Percentiles rank a stretch among this genome's conserved stretches.
These are phyloP conservation scores for Verticillium tricorpus DNA, from an alignment of 2,329 filamentous ascomycete genomes.

Conservation along the genomic window DNA sequence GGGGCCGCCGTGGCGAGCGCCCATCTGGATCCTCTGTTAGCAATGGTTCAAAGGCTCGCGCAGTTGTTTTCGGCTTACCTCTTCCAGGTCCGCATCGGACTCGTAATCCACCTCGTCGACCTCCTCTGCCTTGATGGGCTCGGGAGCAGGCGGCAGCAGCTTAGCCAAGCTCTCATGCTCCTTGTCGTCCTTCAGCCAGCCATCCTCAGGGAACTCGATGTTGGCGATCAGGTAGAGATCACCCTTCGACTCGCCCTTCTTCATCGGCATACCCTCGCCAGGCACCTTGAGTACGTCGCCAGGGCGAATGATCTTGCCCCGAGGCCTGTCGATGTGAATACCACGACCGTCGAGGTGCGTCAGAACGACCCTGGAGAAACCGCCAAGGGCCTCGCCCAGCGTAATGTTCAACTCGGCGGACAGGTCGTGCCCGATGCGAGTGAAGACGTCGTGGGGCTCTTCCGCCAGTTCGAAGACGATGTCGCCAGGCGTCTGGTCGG, in stretches of 20 bases:
- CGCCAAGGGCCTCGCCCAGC: slow-evolving; percentile 77
- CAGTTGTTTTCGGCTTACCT: slow-evolving; percentile 42
- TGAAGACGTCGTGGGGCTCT: slow-evolving; percentile 75
- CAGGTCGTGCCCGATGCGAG: slow-evolving; percentile 78
- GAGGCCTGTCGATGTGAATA: slow-evolving; percentile 73
- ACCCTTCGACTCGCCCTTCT: slow-evolving; percentile 77
- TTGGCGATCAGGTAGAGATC: slow-evolving; percentile 85
- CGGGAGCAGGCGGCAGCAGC: slow-evolving; percentile 63
- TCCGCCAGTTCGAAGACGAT: slow-evolving; percentile 88
- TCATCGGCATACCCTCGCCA: slow-evolving; percentile 92
- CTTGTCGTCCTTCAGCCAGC: slow-evolving; percentile 72
- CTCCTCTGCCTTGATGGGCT: slow-evolving; percentile 64
- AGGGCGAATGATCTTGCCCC: slow-evolving; percentile 78
- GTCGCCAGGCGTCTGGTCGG: slow-evolving; percentile 84
- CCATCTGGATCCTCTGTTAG: slow-evolving; percentile 50
- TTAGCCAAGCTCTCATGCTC: slow-evolving; percentile 67
- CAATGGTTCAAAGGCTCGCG: not conserved
- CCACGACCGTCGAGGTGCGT: slow-evolving; percentile 92
- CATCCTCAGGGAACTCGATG: slow-evolving; percentile 82
- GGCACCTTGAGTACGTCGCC: slow-evolving; percentile 79
- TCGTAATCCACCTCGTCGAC: slow-evolving; percentile 88
- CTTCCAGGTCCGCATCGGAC: slow-evolving; percentile 75
- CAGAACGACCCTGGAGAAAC: slow-evolving; percentile 85
- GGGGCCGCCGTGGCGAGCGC: slow-evolving; percentile 65
- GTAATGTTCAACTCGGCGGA: slow-evolving; percentile 77